These are phyloP conservation scores for Colletotrichum gigasporum DNA, from an alignment of 2,329 filamentous ascomycete species.

Conservation along the genomic window DNA sequence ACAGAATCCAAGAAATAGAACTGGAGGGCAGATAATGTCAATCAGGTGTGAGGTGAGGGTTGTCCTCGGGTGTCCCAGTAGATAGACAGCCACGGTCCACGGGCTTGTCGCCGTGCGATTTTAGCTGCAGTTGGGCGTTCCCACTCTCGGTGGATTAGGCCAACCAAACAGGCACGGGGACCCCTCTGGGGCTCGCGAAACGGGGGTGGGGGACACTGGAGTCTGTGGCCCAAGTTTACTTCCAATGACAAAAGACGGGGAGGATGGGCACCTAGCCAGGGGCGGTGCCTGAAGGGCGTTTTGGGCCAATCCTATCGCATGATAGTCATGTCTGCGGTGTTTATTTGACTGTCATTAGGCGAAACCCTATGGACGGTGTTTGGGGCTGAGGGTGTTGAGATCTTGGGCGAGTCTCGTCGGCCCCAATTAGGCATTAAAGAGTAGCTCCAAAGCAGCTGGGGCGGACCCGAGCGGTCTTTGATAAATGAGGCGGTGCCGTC, in stretches of 20 bases:
- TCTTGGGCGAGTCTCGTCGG: background rate
- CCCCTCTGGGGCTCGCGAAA: slow-evolving; percentile 15
- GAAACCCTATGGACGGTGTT: slow-evolving; percentile 5
- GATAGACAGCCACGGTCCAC: slow-evolving; percentile 1
- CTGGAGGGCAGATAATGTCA: background rate
- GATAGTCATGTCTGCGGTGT: slow-evolving; percentile 15
- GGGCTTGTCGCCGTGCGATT: slow-evolving; percentile 22
- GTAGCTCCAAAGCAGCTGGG: background rate
- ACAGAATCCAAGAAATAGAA: background rate
- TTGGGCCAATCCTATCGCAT: slow-evolving; percentile 9
- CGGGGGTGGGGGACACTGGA: slow-evolving; percentile 12
- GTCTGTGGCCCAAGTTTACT: no score
- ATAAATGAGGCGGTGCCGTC: slow-evolving; percentile 16
- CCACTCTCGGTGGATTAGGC: slow-evolving; percentile 28
- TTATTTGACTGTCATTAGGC: slow-evolving; percentile 5
- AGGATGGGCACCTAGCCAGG: background rate
- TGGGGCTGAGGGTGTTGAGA: background rate
- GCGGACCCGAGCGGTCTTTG: slow-evolving; percentile 13
- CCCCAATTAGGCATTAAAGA: no score
- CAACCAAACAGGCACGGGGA: slow-evolving; percentile 22
- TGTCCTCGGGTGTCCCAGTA: slow-evolving; percentile 10
- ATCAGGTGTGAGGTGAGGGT: slow-evolving; percentile 7
- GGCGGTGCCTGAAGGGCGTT: background rate
- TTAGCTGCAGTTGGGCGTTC: slow-evolving; percentile 1
- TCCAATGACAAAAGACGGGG: no score